These are phyloP conservation scores for Epichloe sp. DNA, from an alignment of 2,329 filamentous ascomycete species.

Conservation along the genomic window DNA sequence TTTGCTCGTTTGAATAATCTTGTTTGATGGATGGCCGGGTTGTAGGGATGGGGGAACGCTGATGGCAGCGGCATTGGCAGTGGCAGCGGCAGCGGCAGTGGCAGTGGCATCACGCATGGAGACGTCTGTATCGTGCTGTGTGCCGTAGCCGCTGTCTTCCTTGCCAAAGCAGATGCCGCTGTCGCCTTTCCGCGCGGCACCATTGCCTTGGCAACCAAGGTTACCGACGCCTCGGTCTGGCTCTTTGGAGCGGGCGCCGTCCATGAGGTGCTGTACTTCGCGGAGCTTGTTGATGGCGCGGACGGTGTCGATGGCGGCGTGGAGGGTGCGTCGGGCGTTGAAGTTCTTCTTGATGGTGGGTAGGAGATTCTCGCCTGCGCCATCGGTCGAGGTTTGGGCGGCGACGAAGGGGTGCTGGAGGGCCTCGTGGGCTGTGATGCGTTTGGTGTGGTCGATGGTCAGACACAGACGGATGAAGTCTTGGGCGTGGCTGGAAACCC, in stretches of 20 bases:
- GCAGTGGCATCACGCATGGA: constrained; percentile 35
- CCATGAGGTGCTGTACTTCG: constrained; percentile 45
- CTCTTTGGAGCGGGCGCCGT: constrained; percentile 41
- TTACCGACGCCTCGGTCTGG: constrained; percentile 25
- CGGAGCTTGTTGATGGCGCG: constrained; percentile 58
- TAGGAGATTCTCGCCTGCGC: constrained; percentile 46
- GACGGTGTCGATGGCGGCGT: constrained; percentile 59
- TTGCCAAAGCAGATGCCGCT: constrained; percentile 28
- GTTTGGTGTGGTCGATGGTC: constrained; percentile 73
- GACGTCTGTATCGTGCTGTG: constrained; percentile 26
- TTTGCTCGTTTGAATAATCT: constrained; percentile 49
- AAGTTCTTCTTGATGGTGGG: constrained; percentile 64
- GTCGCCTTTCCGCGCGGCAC: constrained; percentile 26
- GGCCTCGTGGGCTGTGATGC: constrained; percentile 82
- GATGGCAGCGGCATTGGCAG: constrained; percentile 7
- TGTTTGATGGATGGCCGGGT: constrained; percentile 41
- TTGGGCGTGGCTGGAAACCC: constrained; percentile 72
- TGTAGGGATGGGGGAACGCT: constrained; percentile 35
- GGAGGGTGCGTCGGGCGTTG: constrained; percentile 54
- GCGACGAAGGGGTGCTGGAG: constrained; percentile 54
- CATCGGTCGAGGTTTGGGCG: constrained; percentile 33
- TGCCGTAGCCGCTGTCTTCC: constrained; percentile 38
- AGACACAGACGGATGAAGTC: constrained; percentile 89
- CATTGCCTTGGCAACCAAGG: constrained; percentile 6
- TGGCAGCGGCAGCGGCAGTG: constrained; percentile 14